Evolutionary conservation across 2,329 filamentous ascomycete genomes (phyloP).

Genomic region (Phyllachora maydis): DNA sequence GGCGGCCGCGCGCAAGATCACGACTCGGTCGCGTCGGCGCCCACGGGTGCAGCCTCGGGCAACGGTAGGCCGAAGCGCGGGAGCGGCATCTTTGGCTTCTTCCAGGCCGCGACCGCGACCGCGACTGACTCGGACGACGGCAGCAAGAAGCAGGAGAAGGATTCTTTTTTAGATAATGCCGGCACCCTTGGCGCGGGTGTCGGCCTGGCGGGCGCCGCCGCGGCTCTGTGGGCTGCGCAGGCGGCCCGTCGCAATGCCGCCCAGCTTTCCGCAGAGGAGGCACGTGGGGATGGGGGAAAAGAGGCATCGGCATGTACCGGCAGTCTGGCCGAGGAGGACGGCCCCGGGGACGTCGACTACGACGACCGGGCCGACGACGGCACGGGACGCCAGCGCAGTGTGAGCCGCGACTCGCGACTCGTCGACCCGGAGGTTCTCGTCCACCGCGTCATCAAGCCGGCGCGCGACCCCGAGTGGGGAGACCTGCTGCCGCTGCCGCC

Average conservation of each 20-base stretch:
- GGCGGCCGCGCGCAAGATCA: no score
- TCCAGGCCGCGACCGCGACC: no score
- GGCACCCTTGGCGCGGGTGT: constrained; percentile 49
- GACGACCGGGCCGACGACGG: constrained; percentile 1
- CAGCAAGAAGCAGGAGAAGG: constrained; percentile 18
- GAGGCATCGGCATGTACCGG: constrained; percentile 6
- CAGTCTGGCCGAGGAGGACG: not conserved
- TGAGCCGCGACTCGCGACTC: constrained; percentile 13
- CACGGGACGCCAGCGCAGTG: no score
- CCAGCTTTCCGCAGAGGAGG: constrained; percentile 10
- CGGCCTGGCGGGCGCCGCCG: constrained; percentile 34
- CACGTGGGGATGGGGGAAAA: no score
- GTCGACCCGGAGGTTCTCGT: constrained; percentile 34
- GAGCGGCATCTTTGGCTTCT: constrained; percentile 26
- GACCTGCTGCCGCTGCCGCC: constrained; percentile 44
- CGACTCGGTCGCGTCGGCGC: no score
- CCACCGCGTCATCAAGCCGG: constrained; percentile 36
- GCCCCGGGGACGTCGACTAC: not conserved
- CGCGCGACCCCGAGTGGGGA: constrained; percentile 45
- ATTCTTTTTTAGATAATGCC: constrained; percentile 56
- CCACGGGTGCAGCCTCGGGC: no score
- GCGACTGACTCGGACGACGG: no score
- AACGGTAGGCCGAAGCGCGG: constrained; percentile 17
- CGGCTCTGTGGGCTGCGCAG: no score
- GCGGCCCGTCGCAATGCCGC: no score